Base-by-base conservation (phyloP, 73 alveolate species). In the Durusdinium trenchii region DNA sequence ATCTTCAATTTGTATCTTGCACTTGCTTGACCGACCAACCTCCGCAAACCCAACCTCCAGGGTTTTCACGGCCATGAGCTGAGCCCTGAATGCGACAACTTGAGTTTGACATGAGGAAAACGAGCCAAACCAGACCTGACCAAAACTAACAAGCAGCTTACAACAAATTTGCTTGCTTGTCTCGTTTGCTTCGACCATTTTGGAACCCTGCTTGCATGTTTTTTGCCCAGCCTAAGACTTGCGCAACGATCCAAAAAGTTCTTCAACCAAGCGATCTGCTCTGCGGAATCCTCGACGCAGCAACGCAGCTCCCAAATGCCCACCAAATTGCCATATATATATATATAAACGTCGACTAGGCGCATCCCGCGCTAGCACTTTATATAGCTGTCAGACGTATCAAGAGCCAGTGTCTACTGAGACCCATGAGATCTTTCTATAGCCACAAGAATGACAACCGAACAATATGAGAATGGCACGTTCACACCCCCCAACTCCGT, bases 251-350 rank as follows among this genome's bases (percentile, higher is more conserved):
- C 87, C 57, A 90, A 75, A 75, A 90, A 90, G 97, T 90, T 90
- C 28, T 75, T 57, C 73, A 90, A 75, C 97, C 97, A 90, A 5
- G 97, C 98, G 54, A 91, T 91, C 98, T 91, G 98, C 89, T 91
- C 98, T 3, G 98, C 98, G 10, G 98, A 67, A 60, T 91, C 98
- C 98, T 91, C 40, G 32, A 4, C 42, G 81, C 16, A 32, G 81
- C 81, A 32, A 6, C 43, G 20, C 7, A 60, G 18, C n/a, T 60
- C 73, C 30, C 30, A n/a, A 23, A 23, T 60, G 69, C 73, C 73
- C 18, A 60, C 73, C n/a, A n/a, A n/a, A n/a, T n/a, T n/a, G n/a
- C n/a, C n/a, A n/a, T n/a, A n/a, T n/a, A n/a, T n/a, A n/a, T n/a
- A n/a, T n/a, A n/a, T n/a, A n/a, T n/a, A n/a, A n/a, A n/a, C n/a